A percentile compares a stretch with the other conserved stretches of the same genome.
Evolutionary conservation across 768 basidiomycete species (phyloP).

Genomic region (Rhodosporidiobolus odoratus): DNA sequence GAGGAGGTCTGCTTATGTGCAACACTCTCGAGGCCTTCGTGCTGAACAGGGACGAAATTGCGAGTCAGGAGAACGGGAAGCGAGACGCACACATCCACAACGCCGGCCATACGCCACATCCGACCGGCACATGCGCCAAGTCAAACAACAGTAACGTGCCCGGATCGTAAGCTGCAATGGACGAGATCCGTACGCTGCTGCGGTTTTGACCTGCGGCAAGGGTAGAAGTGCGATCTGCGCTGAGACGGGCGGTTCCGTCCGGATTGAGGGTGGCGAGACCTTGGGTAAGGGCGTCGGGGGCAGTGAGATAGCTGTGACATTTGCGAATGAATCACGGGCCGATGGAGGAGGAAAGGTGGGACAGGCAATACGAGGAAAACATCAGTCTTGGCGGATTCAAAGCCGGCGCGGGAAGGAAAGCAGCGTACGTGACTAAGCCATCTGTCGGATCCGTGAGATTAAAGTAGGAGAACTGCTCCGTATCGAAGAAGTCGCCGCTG

Average conservation of each 20-base stretch:
- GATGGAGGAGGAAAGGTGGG: neutral
- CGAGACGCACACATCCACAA: constrained; percentile 5
- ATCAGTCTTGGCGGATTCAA: neutral
- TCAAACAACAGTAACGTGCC: neutral
- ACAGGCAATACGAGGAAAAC: neutral
- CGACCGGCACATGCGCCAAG: neutral
- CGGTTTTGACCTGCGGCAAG: neutral
- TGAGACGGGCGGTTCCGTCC: neutral
- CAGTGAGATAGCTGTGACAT: neutral
- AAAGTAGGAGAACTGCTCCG: neutral
- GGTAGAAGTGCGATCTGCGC: neutral
- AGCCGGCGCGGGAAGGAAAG: neutral
- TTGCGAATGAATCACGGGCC: too few relatives aligned
- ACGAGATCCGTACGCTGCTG: neutral
- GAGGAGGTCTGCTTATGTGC: neutral
- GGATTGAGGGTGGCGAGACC: neutral
- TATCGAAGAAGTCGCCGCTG: neutral
- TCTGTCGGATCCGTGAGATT: neutral
- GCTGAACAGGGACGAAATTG: neutral
- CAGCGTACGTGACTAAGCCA: neutral
- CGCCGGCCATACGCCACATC: neutral
- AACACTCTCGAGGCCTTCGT: neutral
- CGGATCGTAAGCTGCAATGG: neutral
- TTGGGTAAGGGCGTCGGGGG: neutral
- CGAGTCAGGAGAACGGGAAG: neutral